A percentile compares a stretch with the other conserved stretches of the same genome.
These are phyloP conservation scores for Puccinia polysora DNA, from an alignment of 1,284 basidiomycete genomes.

Conservation along the genomic window DNA sequence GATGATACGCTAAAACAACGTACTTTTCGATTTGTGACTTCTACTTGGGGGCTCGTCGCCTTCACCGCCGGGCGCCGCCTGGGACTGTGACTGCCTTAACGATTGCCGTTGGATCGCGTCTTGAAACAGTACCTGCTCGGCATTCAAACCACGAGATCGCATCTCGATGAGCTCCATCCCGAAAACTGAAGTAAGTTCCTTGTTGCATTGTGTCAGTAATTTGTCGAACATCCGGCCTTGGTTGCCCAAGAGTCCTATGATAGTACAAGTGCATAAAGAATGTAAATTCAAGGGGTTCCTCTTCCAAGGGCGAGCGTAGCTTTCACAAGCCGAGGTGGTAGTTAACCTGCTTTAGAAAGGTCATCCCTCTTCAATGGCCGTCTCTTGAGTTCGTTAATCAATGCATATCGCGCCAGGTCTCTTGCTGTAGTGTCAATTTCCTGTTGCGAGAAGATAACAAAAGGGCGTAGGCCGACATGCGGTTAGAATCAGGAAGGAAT, in stretches of 20 bases:
- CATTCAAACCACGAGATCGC: conserved; percentile 31
- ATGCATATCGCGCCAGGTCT: conserved; percentile 31
- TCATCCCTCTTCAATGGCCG: conserved; percentile 33
- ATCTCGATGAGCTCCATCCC: conserved; percentile 42
- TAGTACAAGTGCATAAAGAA: neutral
- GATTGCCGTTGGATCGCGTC: conserved; percentile 11
- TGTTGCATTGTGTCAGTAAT: conserved; percentile 21
- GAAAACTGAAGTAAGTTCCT: conserved; percentile 27
- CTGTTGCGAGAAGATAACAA: neutral
- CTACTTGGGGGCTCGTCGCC: conserved; percentile 6
- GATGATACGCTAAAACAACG: too few species aligned
- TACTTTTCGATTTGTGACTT: conserved; percentile 22
- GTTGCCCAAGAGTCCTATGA: conserved; percentile 9
- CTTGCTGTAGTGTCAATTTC: conserved; percentile 15
- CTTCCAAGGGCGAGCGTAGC: neutral
- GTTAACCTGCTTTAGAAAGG: conserved; percentile 19
- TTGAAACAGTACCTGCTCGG: conserved; percentile 14
- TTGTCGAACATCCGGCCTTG: conserved; percentile 30
- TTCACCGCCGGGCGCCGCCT: neutral
- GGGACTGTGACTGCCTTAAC: conserved; percentile 7
- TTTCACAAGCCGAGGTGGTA: neutral
- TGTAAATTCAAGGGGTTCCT: neutral
- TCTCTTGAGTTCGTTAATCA: conserved; percentile 36
- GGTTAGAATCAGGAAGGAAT: too few species aligned
- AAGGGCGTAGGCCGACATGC: too few species aligned